Base-by-base conservation (phyloP, 805 yeast genomes). In the Saccharomycopsis babjevae region DNA sequence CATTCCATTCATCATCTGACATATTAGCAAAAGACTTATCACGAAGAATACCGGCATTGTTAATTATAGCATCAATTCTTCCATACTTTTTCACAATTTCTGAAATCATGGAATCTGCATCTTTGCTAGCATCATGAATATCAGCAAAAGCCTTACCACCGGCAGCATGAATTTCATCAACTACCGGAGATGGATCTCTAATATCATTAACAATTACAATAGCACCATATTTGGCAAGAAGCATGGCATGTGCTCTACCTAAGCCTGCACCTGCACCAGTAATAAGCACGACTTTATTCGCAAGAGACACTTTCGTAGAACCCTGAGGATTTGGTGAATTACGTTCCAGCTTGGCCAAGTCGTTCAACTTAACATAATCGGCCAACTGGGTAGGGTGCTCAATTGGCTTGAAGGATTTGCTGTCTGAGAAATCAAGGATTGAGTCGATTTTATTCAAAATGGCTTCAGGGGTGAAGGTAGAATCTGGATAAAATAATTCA, bases 251-350 rank as follows among this genome's bases (percentile, higher is more conserved):
- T 62, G 91, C 88, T 71, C 86, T 84, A 64, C 99, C 99, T 67
- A 93, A 80, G 56, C 99, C 99, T 57, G 88, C 85, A 65, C 97
- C 97, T 50, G 97, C 92, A 65, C 99, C 99, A 18, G 98, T 93
- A 60, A 93, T 83, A 62, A 93, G 81, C 40, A 90, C 97, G 61
- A 93, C 97, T 74, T 88, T 89, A 67, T 79, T 91, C 70, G 83
- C 83, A 71, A 93, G 76, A 34, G 90, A 83, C 55, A 87, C 78
- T 28, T 77, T 73, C 59, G 76, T 76, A 5, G 75, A 62, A 7
- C 88, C 86, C 69, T 85, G 89, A 4, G 39, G 39, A 66, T 82
- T 82, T 68, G 82, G 82, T 25, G 79, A 64, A 15, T 87, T 82
- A 63, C 86, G 74, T 56, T 75, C 71, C 32, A 46, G 32, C 55